phyloP scores from a whole-genome alignment of 345 rosid species.

The Populus nigra region DNA sequence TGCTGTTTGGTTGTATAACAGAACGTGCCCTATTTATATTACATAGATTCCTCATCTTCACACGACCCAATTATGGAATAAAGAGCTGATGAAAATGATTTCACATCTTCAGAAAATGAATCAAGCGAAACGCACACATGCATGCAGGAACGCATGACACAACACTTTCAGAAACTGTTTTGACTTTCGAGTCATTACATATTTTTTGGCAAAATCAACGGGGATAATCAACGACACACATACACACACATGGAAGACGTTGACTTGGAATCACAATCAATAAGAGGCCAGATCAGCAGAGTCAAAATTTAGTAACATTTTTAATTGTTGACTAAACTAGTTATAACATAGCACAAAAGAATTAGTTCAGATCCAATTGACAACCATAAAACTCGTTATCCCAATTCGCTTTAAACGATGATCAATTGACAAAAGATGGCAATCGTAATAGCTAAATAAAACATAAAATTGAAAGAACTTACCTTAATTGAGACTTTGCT shows the following conservation, averaged over 20 bases:
- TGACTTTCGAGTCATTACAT: not conserved
- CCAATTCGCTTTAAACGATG: not conserved
- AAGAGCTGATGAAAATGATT: not conserved
- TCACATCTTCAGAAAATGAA: not conserved
- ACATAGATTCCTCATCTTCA: not conserved
- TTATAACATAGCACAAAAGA: not conserved
- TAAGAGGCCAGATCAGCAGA: not conserved
- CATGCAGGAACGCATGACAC: not conserved
- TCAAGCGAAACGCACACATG: not conserved
- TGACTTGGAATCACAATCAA: not conserved
- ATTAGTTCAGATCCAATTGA: not conserved
- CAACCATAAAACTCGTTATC: not conserved
- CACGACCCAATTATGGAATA: not conserved
- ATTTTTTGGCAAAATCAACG: not conserved
- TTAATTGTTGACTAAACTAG: not conserved
- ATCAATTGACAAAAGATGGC: not conserved
- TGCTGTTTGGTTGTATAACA: not conserved
- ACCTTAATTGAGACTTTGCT: slow-evolving; percentile 90
- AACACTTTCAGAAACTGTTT: not conserved
- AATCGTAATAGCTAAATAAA: not conserved
- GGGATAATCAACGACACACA: not conserved
- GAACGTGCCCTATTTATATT: not conserved
- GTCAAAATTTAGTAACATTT: not conserved
- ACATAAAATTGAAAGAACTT: not conserved
- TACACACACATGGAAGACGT: not conserved